Conservation (phyloP, 228 moss, liverwort and hornwort genomes). For the Sphagnum fallax region DNA sequence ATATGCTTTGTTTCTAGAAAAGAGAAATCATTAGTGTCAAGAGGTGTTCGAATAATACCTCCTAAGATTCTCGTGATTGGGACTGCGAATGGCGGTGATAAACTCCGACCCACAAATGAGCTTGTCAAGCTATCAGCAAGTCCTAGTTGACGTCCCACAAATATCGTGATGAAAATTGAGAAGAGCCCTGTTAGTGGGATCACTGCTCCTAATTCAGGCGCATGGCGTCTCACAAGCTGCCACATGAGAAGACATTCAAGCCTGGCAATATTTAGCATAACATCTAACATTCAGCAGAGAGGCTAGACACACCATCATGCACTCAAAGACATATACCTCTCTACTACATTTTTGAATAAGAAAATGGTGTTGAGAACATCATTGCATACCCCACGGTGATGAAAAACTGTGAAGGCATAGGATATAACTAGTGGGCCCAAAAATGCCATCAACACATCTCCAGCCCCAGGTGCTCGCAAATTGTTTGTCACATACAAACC, state of each 20-base stretch:
- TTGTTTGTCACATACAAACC: constrained; percentile 43
- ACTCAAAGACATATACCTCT: background rate
- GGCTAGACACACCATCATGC: background rate
- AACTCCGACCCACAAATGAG: constrained; percentile 53
- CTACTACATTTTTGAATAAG: too few species aligned
- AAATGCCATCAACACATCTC: constrained; percentile 45
- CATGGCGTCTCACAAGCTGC: constrained; percentile 42
- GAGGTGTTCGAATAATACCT: constrained; percentile 12
- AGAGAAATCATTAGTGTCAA: too few species aligned
- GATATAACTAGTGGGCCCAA: constrained; percentile 48
- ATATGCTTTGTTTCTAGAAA: background rate
- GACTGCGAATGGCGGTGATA: constrained; percentile 45
- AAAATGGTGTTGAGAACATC: too few species aligned
- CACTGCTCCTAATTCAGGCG: constrained; percentile 30
- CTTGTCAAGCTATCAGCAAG: constrained; percentile 42
- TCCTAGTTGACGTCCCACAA: constrained; percentile 47
- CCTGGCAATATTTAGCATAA: background rate
- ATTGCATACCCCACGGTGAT: constrained; percentile 42
- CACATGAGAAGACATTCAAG: background rate
- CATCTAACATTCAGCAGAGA: background rate
- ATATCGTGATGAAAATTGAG: constrained; percentile 37
- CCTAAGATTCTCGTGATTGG: constrained; percentile 38
- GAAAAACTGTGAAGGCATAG: constrained; percentile 52
- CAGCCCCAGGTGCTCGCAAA: constrained; percentile 38
- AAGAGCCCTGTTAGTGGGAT: constrained; percentile 51